Percentiles rank a stretch among this genome's conserved stretches.
phyloP scores from a whole-genome alignment of 2,329 filamentous ascomycete genomes.

The Karstenula rhodostoma region DNA sequence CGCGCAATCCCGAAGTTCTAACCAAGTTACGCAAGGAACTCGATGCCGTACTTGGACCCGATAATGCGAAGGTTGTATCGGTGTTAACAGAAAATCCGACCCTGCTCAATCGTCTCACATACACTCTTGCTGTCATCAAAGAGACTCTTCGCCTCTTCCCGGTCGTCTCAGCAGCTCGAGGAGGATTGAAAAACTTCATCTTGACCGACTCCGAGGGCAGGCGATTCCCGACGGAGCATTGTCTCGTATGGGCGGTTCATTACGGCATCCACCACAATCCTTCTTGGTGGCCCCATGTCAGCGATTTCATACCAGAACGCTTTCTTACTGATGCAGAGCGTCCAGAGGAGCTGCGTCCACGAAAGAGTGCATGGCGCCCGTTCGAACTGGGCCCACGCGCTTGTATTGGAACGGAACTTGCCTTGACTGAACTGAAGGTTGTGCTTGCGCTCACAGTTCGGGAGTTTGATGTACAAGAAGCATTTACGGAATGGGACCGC shows the following conservation, averaged over 20 bases:
- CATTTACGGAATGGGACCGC: slow-evolving; percentile 26
- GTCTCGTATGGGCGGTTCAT: slow-evolving; percentile 18
- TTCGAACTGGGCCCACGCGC: slow-evolving; percentile 50
- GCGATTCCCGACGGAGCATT: slow-evolving; percentile 21
- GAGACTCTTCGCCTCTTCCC: slow-evolving; percentile 45
- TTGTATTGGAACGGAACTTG: slow-evolving; percentile 52
- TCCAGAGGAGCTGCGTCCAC: slow-evolving; percentile 17
- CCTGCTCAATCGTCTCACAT: slow-evolving; percentile 36
- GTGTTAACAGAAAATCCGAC: slow-evolving; percentile 21
- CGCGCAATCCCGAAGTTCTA: slow-evolving; percentile 30
- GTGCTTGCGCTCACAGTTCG: slow-evolving; percentile 16
- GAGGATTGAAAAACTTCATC: slow-evolving; percentile 9
- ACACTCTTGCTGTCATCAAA: slow-evolving; percentile 45
- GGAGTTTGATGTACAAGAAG: slow-evolving; percentile 20
- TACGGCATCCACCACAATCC: slow-evolving; percentile 27
- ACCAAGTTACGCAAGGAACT: slow-evolving; percentile 39
- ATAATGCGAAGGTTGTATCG: slow-evolving; percentile 17
- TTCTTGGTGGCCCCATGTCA: slow-evolving; percentile 20
- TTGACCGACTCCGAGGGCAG: slow-evolving; percentile 18
- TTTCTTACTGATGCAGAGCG: slow-evolving; percentile 22
- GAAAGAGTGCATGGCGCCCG: slow-evolving; percentile 34
- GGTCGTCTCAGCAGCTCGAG: slow-evolving; percentile 37
- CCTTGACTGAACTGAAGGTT: slow-evolving; percentile 36
- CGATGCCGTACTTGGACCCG: slow-evolving; percentile 35
- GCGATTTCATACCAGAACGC: slow-evolving; percentile 35